These are phyloP conservation scores for Xylariales sp. DNA, from an alignment of 2,329 filamentous ascomycete genomes.

Conservation along the genomic window DNA sequence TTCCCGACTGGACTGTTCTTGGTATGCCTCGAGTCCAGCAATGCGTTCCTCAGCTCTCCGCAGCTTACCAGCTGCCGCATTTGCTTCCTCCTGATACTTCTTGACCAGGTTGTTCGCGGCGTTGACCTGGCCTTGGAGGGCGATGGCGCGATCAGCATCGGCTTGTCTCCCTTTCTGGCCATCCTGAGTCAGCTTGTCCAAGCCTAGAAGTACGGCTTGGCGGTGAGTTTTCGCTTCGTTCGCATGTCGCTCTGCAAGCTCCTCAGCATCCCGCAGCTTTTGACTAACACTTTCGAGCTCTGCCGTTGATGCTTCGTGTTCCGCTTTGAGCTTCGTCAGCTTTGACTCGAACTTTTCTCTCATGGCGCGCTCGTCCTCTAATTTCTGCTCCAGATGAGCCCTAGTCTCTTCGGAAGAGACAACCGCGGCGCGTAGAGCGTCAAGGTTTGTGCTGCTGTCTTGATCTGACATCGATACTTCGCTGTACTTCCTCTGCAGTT, in stretches of 20 bases:
- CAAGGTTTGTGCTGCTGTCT: conserved; percentile 67
- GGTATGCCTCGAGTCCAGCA: conserved; percentile 91
- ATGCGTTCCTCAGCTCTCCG: conserved; percentile 94
- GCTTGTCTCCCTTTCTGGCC: conserved; percentile 40
- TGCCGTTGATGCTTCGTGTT: conserved; percentile 74
- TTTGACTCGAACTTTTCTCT: conserved; percentile 74
- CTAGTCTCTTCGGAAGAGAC: conserved; percentile 75
- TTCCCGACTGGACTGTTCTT: conserved; percentile 94
- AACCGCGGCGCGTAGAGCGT: conserved; percentile 73
- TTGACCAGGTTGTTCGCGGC: conserved; percentile 75
- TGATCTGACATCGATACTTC: conserved; percentile 63
- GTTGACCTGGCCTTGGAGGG: conserved; percentile 76
- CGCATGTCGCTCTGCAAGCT: conserved; percentile 81
- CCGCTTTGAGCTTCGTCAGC: conserved; percentile 69
- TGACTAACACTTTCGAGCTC: conserved; percentile 74
- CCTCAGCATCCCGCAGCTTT: conserved; percentile 78
- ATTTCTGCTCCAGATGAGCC: conserved; percentile 69
- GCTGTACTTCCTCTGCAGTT: conserved; percentile 65
- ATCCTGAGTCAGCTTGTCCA: conserved; percentile 67
- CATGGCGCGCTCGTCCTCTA: conserved; percentile 76
- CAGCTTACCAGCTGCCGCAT: conserved; percentile 81
- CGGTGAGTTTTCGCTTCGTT: conserved; percentile 84
- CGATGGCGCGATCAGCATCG: conserved; percentile 62
- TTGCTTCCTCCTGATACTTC: conserved; percentile 85
- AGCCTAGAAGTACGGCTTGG: conserved; percentile 73